Evolutionary conservation across 2,329 filamentous ascomycete species (phyloP), one percentile per base, ranked within the genome.

Genomic region (Stagonosporopsis vannaccii): DNA sequence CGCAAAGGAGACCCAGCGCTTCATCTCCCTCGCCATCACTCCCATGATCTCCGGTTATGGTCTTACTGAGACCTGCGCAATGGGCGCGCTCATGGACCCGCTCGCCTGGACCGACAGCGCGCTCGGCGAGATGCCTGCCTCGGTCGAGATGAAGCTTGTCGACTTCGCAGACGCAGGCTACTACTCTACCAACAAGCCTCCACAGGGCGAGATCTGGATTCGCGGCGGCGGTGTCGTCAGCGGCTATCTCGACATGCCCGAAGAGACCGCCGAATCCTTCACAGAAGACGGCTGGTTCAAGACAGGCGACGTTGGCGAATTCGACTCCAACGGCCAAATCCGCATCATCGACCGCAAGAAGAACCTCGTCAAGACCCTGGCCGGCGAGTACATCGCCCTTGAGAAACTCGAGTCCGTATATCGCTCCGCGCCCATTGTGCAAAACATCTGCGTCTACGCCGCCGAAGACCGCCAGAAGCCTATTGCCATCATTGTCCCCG

Each of bases 1-100:
- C 63, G 87, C 94, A 17, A 89, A 90, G 72, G 90, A 92, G 47
- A 99, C 95, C 1, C 89, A 92, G 75, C 87, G 88, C 59, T 98
- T 99, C 82, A 85, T 98, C 71, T 97, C 92, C 37, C 85, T 97
- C 79, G 90, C 93, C 40, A 87, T 99, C 50, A 92, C 92, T 20
- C 95, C 95, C 26, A 97, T 99, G 94, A 87, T 99, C 66, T 86
- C 84, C 62, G 95, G 95, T 11, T 99, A 99, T 73, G 95, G 95
- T 58, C 81, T 99, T 63, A 99, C 95, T 1, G 95, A 99, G 79
- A 98, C 95, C 2, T 87, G 88, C 62, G 92, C 90, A 64, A 92
- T 90, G 81, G 91, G 90, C 56, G 85, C 88, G n/a, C 78, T 95
- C 36, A 90, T 89, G 77, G 91, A 92, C 67, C 94, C 95, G 0